These are phyloP conservation scores for Fusarium sambucinum DNA, from an alignment of 2,329 filamentous ascomycete species.

Conservation along the genomic window DNA sequence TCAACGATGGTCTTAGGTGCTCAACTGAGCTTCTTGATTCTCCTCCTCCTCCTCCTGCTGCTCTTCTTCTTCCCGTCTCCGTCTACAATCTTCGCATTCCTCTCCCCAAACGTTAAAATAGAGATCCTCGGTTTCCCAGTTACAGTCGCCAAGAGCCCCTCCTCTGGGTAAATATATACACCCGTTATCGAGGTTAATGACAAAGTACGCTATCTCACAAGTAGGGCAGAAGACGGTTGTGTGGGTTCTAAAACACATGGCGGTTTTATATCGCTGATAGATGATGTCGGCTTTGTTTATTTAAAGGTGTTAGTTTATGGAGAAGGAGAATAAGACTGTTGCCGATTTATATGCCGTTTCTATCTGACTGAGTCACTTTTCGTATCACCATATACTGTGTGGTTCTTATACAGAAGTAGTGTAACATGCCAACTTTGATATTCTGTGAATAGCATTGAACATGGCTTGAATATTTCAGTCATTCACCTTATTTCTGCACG, in stretches of 20 bases:
- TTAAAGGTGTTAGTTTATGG: accelerated
- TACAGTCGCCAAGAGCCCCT: neutral
- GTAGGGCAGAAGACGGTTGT: neutral
- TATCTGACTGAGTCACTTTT: neutral
- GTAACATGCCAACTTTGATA: accelerated
- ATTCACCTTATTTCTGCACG: no score
- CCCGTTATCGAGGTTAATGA: neutral
- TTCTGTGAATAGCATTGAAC: neutral
- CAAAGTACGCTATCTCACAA: neutral
- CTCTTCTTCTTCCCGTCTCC: neutral
- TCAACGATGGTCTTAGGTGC: accelerated
- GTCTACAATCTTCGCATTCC: neutral
- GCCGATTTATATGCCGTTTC: accelerated
- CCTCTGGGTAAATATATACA: neutral
- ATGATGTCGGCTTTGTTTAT: accelerated
- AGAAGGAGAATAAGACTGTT: neutral
- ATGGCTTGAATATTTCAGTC: neutral
- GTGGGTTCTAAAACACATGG: neutral
- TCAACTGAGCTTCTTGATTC: no score
- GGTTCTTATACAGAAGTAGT: accelerated
- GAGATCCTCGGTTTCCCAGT: neutral
- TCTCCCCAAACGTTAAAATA: neutral
- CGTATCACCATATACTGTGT: accelerated
- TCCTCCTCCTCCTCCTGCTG: neutral
- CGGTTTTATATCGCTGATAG: neutral